These are phyloP conservation scores for Coemansia sp. DNA, from an alignment of 192 early-diverging fungal species.

Conservation along the genomic window DNA sequence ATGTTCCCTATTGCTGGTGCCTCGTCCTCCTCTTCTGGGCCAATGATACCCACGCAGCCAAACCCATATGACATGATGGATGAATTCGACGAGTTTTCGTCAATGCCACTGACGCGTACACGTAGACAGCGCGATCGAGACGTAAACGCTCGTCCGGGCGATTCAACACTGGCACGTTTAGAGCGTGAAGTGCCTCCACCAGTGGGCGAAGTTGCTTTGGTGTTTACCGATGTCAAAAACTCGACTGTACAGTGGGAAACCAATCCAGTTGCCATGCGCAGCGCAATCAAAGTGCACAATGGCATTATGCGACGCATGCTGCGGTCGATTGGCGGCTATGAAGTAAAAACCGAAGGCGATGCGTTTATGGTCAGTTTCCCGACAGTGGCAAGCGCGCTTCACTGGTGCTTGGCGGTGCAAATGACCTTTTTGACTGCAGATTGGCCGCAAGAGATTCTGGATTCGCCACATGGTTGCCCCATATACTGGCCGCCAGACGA, in stretches of 20 bases:
- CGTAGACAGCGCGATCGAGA: slow-evolving; percentile 48
- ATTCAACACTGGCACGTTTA: slow-evolving; percentile 60
- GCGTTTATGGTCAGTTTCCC: slow-evolving; percentile 93
- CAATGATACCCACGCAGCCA: slow-evolving; percentile 12
- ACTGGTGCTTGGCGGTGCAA: slow-evolving; percentile 89
- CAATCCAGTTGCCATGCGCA: slow-evolving; percentile 75
- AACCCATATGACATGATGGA: slow-evolving; percentile 40
- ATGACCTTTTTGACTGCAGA: slow-evolving; percentile 73
- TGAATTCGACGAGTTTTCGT: slow-evolving; percentile 45
- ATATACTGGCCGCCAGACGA: slow-evolving; percentile 61
- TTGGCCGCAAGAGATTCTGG: slow-evolving; percentile 84
- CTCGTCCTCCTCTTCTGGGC: slow-evolving; percentile 7
- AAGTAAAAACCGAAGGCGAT: slow-evolving; percentile 95
- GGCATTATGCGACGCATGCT: slow-evolving; percentile 76
- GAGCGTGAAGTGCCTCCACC: slow-evolving; percentile 82
- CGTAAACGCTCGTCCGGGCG: slow-evolving; percentile 45
- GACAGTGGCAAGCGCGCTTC: slow-evolving; percentile 70
- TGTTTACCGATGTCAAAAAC: slow-evolving; percentile 94
- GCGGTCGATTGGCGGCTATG: slow-evolving; percentile 82
- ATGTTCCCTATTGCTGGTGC: slow-evolving; percentile 23
- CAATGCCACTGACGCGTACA: slow-evolving; percentile 29
- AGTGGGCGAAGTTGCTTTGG: slow-evolving; percentile 75
- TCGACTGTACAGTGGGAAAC: slow-evolving; percentile 92
- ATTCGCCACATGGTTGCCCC: slow-evolving; percentile 70
- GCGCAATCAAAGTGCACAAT: slow-evolving; percentile 85